Evolutionary conservation across 768 basidiomycete species (phyloP).

Genomic region (Phallus indusiatus): DNA sequence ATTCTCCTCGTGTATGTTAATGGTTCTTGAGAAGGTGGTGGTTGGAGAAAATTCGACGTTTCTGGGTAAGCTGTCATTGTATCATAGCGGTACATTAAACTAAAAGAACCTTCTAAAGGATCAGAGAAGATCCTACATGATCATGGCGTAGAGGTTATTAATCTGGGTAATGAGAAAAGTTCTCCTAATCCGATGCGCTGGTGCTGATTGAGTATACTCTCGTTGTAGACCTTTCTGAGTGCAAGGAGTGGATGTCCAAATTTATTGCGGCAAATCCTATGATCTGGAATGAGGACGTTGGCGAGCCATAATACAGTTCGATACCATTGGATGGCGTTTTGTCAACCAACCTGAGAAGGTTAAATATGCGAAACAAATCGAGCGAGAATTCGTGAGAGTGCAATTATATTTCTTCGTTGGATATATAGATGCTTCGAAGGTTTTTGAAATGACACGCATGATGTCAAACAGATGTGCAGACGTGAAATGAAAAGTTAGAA

Average conservation of each 20-base stretch:
- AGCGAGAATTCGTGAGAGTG: no score
- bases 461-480: no score
- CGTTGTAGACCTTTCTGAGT: slow-evolving; percentile 32
- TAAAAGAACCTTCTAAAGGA: slow-evolving; percentile 11
- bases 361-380: no score
- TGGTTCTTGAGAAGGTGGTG: slow-evolving; percentile 27
- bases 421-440: no score
- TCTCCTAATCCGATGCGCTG: background rate
- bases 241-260: slow-evolving; percentile 42
- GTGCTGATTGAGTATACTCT: slow-evolving; percentile 12
- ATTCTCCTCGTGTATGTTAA: background rate
- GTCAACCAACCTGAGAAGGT: no score
- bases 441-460: no score
- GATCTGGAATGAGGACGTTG: slow-evolving; percentile 60
- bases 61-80: slow-evolving; percentile 18
- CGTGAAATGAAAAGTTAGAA: no score
- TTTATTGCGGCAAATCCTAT: slow-evolving; percentile 51
- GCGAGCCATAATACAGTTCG: slow-evolving; percentile 23
- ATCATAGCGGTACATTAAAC: no score
- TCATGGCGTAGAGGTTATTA: slow-evolving; percentile 45
- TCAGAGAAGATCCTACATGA: slow-evolving; percentile 43
- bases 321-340: background rate
- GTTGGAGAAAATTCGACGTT: slow-evolving; percentile 55
- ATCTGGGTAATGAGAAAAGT: slow-evolving; percentile 21
- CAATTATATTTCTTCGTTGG: no score